Base-by-base conservation (phyloP, 2,329 filamentous ascomycete genomes). In the Ceratocystis huliohia region DNA sequence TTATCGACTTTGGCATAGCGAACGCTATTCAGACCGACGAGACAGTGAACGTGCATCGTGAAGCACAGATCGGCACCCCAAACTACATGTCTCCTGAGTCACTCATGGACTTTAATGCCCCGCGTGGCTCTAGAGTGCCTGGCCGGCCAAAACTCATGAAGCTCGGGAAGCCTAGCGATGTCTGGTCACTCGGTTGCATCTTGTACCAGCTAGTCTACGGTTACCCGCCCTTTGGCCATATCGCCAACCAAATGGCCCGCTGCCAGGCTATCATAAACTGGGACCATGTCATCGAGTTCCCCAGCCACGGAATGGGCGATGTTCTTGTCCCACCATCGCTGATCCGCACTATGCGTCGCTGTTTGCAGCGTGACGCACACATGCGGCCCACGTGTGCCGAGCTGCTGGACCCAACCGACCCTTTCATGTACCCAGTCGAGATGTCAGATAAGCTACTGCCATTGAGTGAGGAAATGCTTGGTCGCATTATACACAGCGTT, bases 81-180 rank as follows among this genome's bases (percentile, higher is more conserved):
- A 99, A 96, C 75, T 99, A 96, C 79, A 99, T 99, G 94, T 95
- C 91, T 0, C 94, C 94, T 0, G 94, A 99, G 76, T 91, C 89
- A 1, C 82, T 99, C 62, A 86, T 95, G 74, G 94, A 97, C 76
- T 88, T 86, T 30, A 96, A 95, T 70, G 87, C 85, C 65, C 75
- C 80, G 20, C 76, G 78, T 66, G 84, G 79, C 68, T 71, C 78
- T 66, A 70, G 77, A 7, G 69, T 75, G 1, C 74, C 74, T 1
- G 76, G 75, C 3, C 73, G 77, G 25, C 81, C 84, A 15, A 95
- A 92, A 74, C 81, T 96, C 68, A 94, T 96, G 86, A 96, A 96
- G 74, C 81, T 99, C 5, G 95, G 94, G 68, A 97, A 97, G 73
- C 90, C 94, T 5, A 94, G 88, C 71, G 94, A 99, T 74, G 87